phyloP scores from a whole-genome alignment of 2,329 filamentous ascomycete genomes.

The Thielaviopsis populi region DNA sequence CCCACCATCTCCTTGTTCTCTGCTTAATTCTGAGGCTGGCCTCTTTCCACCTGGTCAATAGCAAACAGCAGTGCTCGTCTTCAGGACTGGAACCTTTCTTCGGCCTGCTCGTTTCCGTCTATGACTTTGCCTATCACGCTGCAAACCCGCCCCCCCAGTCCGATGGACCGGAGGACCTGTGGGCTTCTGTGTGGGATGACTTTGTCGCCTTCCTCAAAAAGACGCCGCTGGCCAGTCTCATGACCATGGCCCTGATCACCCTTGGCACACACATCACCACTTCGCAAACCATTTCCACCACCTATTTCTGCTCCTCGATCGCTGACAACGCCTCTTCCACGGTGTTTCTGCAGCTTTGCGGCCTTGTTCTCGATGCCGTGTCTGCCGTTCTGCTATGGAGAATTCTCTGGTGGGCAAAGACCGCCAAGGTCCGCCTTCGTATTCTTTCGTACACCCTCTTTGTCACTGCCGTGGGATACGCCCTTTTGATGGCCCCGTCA shows the following conservation, averaged over 20 bases:
- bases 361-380: slow-evolving; percentile 32
- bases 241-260: slow-evolving; percentile 25
- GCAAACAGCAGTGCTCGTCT: slow-evolving; percentile 35
- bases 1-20: slow-evolving; percentile 30
- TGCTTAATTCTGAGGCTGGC: slow-evolving; percentile 35
- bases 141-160: background rate
- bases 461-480: slow-evolving; percentile 16
- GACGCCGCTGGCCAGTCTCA: slow-evolving; percentile 17
- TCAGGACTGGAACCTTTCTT: slow-evolving; percentile 32
- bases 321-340: slow-evolving; percentile 27
- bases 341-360: slow-evolving; percentile 29
- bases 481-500: slow-evolving; percentile 4
- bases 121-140: slow-evolving; percentile 12
- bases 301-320: slow-evolving; percentile 35
- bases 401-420: slow-evolving; percentile 36
- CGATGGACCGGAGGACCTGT: slow-evolving; percentile 32
- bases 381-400: slow-evolving; percentile 37
- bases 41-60: slow-evolving; percentile 31
- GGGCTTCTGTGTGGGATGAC: slow-evolving; percentile 34
- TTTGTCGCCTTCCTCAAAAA: slow-evolving; percentile 31
- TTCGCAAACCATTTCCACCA: slow-evolving; percentile 25
- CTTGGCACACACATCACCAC: slow-evolving; percentile 30
- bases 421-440: slow-evolving; percentile 32
- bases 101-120: slow-evolving; percentile 13
- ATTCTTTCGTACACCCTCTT: slow-evolving; percentile 31